Evolutionary conservation across 495 filamentous ascomycete genomes (phyloP).

Genomic region (Parathielavia hyrcaniae): DNA sequence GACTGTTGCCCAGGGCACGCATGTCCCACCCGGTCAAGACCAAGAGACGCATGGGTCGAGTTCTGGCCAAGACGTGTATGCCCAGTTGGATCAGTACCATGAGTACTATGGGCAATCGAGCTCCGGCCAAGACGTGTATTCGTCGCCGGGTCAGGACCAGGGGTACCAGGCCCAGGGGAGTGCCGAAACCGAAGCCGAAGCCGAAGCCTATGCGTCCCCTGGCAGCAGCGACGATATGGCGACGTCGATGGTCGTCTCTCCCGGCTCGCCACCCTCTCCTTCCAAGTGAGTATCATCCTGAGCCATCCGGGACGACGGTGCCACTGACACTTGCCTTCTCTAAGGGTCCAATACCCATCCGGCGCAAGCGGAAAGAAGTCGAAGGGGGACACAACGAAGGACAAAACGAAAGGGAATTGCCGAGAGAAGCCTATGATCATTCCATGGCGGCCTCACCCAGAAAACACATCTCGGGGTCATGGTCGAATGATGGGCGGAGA

Average conservation of each 20-base stretch:
- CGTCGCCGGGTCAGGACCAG: neutral
- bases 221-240: neutral
- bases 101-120: neutral
- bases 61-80: too few species aligned
- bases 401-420: neutral
- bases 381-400: neutral
- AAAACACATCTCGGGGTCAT: neutral
- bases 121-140: neutral
- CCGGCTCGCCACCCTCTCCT: neutral
- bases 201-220: neutral
- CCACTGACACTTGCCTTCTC: neutral
- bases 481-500: neutral
- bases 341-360: neutral
- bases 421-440: neutral
- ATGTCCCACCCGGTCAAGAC: too few species aligned
- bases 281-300: neutral
- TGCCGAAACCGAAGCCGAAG: too few species aligned
- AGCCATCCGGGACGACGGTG: neutral
- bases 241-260: neutral
- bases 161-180: too few species aligned
- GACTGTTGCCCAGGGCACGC: too few species aligned
- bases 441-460: neutral
- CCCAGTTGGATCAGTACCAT: too few species aligned
- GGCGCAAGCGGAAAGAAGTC: too few species aligned
- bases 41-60: too few species aligned